phyloP scores from a whole-genome alignment of 2,329 filamentous ascomycete species.

The Neonectria magnoliae region DNA sequence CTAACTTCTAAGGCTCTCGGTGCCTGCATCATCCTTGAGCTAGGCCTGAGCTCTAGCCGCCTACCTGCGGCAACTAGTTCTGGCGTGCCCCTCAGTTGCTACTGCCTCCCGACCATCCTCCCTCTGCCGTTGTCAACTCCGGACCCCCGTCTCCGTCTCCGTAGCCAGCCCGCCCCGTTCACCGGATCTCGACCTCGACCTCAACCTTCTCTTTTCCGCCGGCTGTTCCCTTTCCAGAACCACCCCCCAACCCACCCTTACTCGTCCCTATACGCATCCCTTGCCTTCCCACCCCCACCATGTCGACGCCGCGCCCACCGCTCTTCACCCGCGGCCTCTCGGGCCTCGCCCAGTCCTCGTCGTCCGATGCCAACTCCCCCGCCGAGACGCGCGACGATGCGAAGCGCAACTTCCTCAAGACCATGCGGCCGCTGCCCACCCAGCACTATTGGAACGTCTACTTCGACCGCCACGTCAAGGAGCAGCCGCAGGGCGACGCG shows the following conservation, averaged over 20 bases:
- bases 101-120: conserved; percentile 8
- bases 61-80: conserved; percentile 13
- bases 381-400: conserved; percentile 80
- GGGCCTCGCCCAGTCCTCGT: conserved; percentile 66
- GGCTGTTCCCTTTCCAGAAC: not conserved
- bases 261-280: not conserved
- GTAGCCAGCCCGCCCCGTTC: not conserved
- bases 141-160: conserved; percentile 23
- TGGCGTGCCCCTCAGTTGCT: conserved; percentile 37
- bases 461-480: conserved; percentile 65
- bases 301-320: conserved; percentile 64
- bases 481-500: conserved; percentile 46
- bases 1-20: not conserved
- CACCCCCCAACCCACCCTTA: not conserved
- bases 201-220: not conserved
- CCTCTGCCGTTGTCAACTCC: conserved; percentile 4
- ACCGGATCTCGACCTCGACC: not conserved
- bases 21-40: not conserved
- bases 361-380: conserved; percentile 71
- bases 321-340: conserved; percentile 73
- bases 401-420: conserved; percentile 84
- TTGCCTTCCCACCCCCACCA: conserved; percentile 45
- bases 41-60: not conserved
- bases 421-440: conserved; percentile 76
- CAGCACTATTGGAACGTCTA: conserved; percentile 84